Evolutionary conservation across 148 eudicot species (phyloP).

Genomic region (Vaccinium macrocarpon): DNA sequence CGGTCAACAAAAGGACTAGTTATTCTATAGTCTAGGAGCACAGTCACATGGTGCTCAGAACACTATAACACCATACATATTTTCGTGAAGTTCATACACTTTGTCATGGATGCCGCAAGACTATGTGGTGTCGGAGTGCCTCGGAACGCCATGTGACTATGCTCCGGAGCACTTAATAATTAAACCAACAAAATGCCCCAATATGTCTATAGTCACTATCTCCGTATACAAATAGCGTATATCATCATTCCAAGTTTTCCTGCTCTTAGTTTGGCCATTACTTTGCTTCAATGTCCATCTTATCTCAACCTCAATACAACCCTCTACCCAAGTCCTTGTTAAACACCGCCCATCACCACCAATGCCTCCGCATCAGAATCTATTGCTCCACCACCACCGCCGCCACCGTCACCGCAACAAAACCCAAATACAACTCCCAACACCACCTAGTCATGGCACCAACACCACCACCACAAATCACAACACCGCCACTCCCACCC

Average conservation of each 20-base stretch:
- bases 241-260: not conserved
- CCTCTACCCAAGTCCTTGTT: constrained; percentile 18
- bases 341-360: not conserved
- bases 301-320: constrained; percentile 41
- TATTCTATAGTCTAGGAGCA: too few relatives aligned
- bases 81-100: too few relatives aligned
- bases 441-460: constrained; percentile 16
- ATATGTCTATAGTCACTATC: not conserved
- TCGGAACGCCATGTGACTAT: too few relatives aligned
- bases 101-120: too few relatives aligned
- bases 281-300: constrained; percentile 44
- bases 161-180: too few relatives aligned
- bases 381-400: constrained; percentile 36
- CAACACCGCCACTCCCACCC: not conserved
- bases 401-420: constrained; percentile 16
- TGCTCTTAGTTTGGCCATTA: not conserved
- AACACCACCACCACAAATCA: not conserved
- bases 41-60: too few relatives aligned
- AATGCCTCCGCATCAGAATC: constrained; percentile 18
- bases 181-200: constrained; percentile 11
- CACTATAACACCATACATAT: too few relatives aligned
- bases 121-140: too few relatives aligned
- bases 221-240: not conserved
- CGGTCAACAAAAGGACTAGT: not conserved
- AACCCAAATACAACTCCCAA: constrained; percentile 12